Evolutionary conservation across 1,139 yeast species (phyloP).

Genomic region (Pichiaceae sp.): DNA sequence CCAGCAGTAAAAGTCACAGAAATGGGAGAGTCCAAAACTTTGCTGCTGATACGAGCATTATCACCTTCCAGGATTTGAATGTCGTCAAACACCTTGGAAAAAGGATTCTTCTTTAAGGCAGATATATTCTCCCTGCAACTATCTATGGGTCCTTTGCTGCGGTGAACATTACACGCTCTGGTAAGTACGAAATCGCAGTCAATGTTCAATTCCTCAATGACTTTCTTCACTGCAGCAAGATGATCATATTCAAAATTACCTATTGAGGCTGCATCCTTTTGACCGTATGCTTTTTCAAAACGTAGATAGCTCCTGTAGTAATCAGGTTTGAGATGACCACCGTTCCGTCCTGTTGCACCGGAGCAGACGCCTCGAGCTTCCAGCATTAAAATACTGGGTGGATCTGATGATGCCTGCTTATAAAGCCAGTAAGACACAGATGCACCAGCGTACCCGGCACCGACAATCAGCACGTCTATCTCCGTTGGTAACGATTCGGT

Average conservation of each 20-base stretch:
- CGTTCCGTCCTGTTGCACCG: slow-evolving; percentile 41
- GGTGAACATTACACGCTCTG: slow-evolving; percentile 28
- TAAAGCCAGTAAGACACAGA: slow-evolving; percentile 26
- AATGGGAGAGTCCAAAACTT: slow-evolving; percentile 21
- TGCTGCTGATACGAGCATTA: slow-evolving; percentile 14
- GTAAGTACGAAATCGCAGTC: slow-evolving; percentile 29
- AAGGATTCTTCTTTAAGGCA: slow-evolving; percentile 16
- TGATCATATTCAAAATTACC: slow-evolving; percentile 27
- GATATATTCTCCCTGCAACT: slow-evolving; percentile 8
- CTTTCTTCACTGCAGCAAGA: slow-evolving; percentile 14
- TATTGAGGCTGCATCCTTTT: slow-evolving; percentile 25
- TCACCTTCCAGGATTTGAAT: slow-evolving; percentile 17
- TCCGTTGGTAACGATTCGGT: slow-evolving; percentile 15
- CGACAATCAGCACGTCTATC: slow-evolving; percentile 29
- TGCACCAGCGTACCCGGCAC: slow-evolving; percentile 34
- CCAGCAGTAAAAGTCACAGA: slow-evolving; percentile 31
- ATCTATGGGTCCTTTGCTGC: slow-evolving; percentile 10
- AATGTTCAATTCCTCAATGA: slow-evolving; percentile 24
- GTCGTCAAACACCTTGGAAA: slow-evolving; percentile 11
- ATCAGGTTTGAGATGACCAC: slow-evolving; percentile 38
- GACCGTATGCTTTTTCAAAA: slow-evolving; percentile 19
- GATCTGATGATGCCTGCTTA: slow-evolving; percentile 9
- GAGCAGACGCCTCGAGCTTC: slow-evolving; percentile 34
- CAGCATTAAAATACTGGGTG: slow-evolving; percentile 19
- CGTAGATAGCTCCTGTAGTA: slow-evolving; percentile 20